phyloP scores from a whole-genome alignment of 2,329 filamentous ascomycete species.

The Alternaria brassicicola region DNA sequence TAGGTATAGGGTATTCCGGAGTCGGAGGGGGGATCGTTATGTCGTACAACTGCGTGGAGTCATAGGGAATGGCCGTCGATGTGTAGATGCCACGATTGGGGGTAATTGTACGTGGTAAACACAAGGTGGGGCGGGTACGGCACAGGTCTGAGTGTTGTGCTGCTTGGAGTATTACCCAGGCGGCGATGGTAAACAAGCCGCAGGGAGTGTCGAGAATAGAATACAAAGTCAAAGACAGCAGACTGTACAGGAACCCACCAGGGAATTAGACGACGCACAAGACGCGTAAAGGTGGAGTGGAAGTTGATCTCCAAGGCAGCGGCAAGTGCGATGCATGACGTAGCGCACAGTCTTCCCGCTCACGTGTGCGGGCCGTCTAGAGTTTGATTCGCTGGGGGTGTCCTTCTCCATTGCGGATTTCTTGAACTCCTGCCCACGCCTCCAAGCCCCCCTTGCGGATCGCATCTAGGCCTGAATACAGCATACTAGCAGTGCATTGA shows the following conservation, averaged over 20 bases:
- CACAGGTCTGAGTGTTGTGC: slow-evolving; percentile 28
- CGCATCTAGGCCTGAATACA: background rate
- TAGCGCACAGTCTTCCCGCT: slow-evolving; percentile 32
- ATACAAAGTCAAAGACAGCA: slow-evolving; percentile 26
- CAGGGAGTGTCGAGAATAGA: slow-evolving; percentile 30
- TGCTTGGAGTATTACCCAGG: slow-evolving; percentile 25
- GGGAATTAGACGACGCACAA: slow-evolving; percentile 28
- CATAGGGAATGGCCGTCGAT: slow-evolving; percentile 37
- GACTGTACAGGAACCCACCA: slow-evolving; percentile 19
- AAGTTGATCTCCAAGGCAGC: slow-evolving; percentile 44
- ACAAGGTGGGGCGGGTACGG: slow-evolving; percentile 27
- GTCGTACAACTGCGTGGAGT: slow-evolving; percentile 39
- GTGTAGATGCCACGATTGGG: slow-evolving; percentile 22
- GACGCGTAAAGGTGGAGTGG: slow-evolving; percentile 26
- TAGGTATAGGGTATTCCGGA: slow-evolving; percentile 26
- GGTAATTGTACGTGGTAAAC: slow-evolving; percentile 35
- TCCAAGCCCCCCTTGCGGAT: slow-evolving; percentile 8
- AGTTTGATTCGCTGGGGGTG: slow-evolving; percentile 30
- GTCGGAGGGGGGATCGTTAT: slow-evolving; percentile 33
- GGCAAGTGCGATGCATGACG: slow-evolving; percentile 45
- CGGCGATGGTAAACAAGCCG: slow-evolving; percentile 13
- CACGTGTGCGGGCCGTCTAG: slow-evolving; percentile 35
- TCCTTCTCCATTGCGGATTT: slow-evolving; percentile 19
- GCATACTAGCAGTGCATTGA: background rate
- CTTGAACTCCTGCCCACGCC: slow-evolving; percentile 15